Base-by-base conservation (phyloP, 2,329 filamentous ascomycete genomes). In the Tolypocladium amazonense region DNA sequence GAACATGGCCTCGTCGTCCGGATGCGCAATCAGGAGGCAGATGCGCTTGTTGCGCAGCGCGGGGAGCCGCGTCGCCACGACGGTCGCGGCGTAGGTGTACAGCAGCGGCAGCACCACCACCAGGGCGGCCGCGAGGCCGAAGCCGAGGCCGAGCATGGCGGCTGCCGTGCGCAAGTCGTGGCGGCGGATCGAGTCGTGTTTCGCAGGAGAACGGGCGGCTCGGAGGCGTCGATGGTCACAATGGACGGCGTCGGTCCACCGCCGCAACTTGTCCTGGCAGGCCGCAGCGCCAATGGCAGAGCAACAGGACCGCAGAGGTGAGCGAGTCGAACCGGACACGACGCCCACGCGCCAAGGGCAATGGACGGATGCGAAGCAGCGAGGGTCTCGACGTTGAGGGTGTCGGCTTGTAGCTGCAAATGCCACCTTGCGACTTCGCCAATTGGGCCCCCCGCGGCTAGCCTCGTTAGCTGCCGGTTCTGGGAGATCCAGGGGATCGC, bases 1-100 rank as follows among this genome's bases (percentile, higher is more conserved):
- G 81, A 99, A 99, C 94, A 99, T 99, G 73, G 93, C 94, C 78
- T 99, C 94, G 70, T 99, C 94, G 75, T 99, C 94, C 0, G 94
- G 94, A 76, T 99, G 94, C 27, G 94, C 94, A 69, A 99, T 97
- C 59, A 99, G 80, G 58, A 99, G 83, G 71, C 90, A 89, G 70
- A 99, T 91, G 69, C 90, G 86, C 81, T 96, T 95, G 77, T 90
- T 88, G 66, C 79, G 80, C 63, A 97, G 78, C 53, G 77, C 82
- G 4, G 90, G 89, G 66, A 90, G 83, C 38, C 80, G 75, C 33
- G 75, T 67, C 62, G 77, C 74, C 50, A 79, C 72, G n/a, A 77
- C 69, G 50, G 74, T 73, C 33, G 75, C 76, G 4, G 78, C 78
- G 71, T 80, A 81, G 63, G 78, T 76, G 75, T 85, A 84, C 56